Evolutionary conservation across 2,329 filamentous ascomycete species (phyloP).

Genomic region (Pseudogymnoascus sp.): DNA sequence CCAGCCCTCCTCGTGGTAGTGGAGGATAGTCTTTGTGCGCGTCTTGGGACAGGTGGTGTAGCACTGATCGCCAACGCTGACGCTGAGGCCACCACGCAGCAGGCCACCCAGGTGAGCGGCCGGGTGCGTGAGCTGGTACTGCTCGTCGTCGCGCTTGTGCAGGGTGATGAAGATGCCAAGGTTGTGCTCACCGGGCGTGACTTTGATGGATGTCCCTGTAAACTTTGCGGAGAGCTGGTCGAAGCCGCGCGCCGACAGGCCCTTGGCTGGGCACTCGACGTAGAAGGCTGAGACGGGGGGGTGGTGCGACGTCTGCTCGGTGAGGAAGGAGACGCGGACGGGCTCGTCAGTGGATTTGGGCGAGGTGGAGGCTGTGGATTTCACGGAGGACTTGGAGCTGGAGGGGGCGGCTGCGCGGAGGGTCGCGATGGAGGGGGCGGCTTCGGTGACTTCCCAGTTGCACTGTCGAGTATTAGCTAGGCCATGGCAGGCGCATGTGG

Average conservation of each 20-base stretch:
- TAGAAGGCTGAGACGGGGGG: slow-evolving; percentile 95
- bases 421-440: slow-evolving; percentile 51
- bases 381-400: slow-evolving; percentile 24
- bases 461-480: slow-evolving; percentile 46
- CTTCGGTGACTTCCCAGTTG: slow-evolving; percentile 88
- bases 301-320: slow-evolving; percentile 96
- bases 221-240: slow-evolving; percentile 98
- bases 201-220: slow-evolving; percentile 87
- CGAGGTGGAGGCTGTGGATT: slow-evolving; percentile 28
- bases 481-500: background rate
- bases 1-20: slow-evolving; percentile 94
- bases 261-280: slow-evolving; percentile 84
- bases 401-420: slow-evolving; percentile 15
- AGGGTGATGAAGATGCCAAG: slow-evolving; percentile 90
- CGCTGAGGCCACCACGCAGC: slow-evolving; percentile 74
- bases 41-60: slow-evolving; percentile 87
- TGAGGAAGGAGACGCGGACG: slow-evolving; percentile 84
- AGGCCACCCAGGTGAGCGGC: slow-evolving; percentile 87
- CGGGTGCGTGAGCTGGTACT: slow-evolving; percentile 91
- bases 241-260: slow-evolving; percentile 78
- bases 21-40: slow-evolving; percentile 80
- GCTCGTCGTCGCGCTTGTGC: slow-evolving; percentile 71
- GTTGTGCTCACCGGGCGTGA: slow-evolving; percentile 87
- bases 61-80: slow-evolving; percentile 83
- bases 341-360: slow-evolving; percentile 31